A percentile compares a stretch with the other conserved stretches of the same genome.
Evolutionary conservation across 495 filamentous ascomycete genomes (phyloP).

Genomic region (Trichoderma orchidacearum): DNA sequence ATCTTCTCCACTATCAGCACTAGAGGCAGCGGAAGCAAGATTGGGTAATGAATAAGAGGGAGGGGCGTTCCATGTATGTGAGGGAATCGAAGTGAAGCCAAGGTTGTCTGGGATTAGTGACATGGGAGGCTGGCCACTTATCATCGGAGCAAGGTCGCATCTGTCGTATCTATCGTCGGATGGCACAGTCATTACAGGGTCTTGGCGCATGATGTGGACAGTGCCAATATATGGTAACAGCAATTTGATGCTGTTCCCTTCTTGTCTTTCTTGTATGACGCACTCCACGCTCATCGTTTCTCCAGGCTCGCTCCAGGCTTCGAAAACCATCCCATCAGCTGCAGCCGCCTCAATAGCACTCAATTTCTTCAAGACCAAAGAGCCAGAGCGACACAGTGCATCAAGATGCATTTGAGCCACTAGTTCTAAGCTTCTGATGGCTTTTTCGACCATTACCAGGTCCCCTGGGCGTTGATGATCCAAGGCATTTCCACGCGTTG

Average conservation of each 20-base stretch:
- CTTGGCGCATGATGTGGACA: background rate
- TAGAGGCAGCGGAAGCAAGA: background rate
- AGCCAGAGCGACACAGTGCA: background rate
- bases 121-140: no score
- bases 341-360: background rate
- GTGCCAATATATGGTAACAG: background rate
- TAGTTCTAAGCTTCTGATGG: conserved; percentile 7
- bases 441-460: background rate
- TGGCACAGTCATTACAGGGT: background rate
- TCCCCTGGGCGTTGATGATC: conserved; percentile 12
- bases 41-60: background rate
- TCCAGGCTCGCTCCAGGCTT: background rate
- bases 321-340: background rate
- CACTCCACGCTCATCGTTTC: background rate
- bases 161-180: no score
- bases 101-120: background rate
- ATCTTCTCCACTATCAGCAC: background rate
- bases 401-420: background rate
- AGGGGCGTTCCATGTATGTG: background rate
- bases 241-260: background rate
- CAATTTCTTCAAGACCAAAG: background rate
- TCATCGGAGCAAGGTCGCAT: no score
- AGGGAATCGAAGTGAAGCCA: background rate
- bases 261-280: background rate
- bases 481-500: conserved; percentile 6